These are phyloP conservation scores for Paraleonurus japonicus DNA, from an alignment of 257 asterid species.

Conservation along the genomic window DNA sequence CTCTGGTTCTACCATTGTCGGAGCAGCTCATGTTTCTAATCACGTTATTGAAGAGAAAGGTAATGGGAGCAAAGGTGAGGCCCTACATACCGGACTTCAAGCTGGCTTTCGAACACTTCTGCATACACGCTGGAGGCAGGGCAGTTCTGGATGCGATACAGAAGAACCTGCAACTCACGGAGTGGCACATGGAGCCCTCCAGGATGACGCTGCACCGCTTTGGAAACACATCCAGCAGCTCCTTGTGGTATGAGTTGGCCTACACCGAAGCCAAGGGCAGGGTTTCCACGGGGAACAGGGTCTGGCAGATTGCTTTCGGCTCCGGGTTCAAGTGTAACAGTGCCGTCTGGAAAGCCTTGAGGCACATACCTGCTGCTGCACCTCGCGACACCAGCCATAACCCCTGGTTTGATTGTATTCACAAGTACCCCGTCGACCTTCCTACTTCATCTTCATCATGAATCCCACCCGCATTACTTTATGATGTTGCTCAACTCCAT, in stretches of 20 bases:
- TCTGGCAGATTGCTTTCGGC: conserved; percentile 66
- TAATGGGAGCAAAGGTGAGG: conserved; percentile 40
- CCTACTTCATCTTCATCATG: not conserved
- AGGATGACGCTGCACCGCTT: conserved; percentile 60
- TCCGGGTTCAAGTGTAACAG: conserved; percentile 67
- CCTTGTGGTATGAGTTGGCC: conserved; percentile 56
- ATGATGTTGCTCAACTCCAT: not conserved
- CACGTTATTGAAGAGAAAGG: conserved; percentile 37
- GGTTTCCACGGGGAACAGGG: conserved; percentile 39
- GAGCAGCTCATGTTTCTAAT: conserved; percentile 51
- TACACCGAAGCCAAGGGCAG: conserved; percentile 49
- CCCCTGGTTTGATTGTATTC: conserved; percentile 48
- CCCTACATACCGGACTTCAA: conserved; percentile 62
- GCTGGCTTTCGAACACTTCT: conserved; percentile 61
- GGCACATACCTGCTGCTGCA: conserved; percentile 33
- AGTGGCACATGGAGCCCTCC: conserved; percentile 70
- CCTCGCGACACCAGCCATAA: conserved; percentile 25
- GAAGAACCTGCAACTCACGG: conserved; percentile 48
- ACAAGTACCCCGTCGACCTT: conserved; percentile 39
- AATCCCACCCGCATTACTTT: too few relatives aligned
- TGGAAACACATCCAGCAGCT: conserved; percentile 62
- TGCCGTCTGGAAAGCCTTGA: conserved; percentile 54
- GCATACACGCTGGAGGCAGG: conserved; percentile 59
- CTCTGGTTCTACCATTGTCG: conserved; percentile 47
- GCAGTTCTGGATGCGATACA: conserved; percentile 56